Evolutionary conservation across 164 flowering plant species (phyloP), one percentile per base, ranked within the genome.

Genomic region (Amborella trichopoda): DNA sequence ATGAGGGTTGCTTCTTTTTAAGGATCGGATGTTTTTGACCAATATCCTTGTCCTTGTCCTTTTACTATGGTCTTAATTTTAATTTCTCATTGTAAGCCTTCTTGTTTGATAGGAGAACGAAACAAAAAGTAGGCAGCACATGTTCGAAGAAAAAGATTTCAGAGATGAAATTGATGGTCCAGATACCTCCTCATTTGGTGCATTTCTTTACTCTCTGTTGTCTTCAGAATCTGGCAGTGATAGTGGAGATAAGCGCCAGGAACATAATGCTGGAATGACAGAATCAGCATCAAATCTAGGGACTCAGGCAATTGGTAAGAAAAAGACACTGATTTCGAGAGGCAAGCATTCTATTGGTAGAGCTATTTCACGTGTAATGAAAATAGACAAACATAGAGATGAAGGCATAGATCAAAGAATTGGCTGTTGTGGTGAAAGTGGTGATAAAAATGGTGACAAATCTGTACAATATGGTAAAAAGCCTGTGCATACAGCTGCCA

Each of bases 151-250:
- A 55, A 80, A 71, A 44, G 67, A 55, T 44, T 25, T 60, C 4
- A 56, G 9, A 40, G 59, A 49, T 55, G 43, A 61, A 33, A 70
- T 45, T 27, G 72, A 81, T 58, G 98, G 80, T 6, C 99, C 99
- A 26, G 99, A 91, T 64, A 91, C 99, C 25, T 87, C 96, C 52
- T 88, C 99, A 11, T 88, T 93, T 57, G 28, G 83, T 33, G 95
- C 95, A 23, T 88, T 85, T 62, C 77, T 93, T 2, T 72, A 69
- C 51, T 88, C 99, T 4, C 60, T 93, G 1, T 48, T 85, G 62
- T 66, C 83, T 41, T 60, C 85, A 13, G 89, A 74, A 38, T 26
- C 77, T 43, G n/a, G n/a, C n/a, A n/a, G n/a, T n/a, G n/a, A n/a
- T 46, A 68, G 45, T 51, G 45, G 25, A 42, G 23, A 17, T 16